phyloP scores from a whole-genome alignment of 371 early-diverging fungal species.

The Syncephalastrum sp. region DNA sequence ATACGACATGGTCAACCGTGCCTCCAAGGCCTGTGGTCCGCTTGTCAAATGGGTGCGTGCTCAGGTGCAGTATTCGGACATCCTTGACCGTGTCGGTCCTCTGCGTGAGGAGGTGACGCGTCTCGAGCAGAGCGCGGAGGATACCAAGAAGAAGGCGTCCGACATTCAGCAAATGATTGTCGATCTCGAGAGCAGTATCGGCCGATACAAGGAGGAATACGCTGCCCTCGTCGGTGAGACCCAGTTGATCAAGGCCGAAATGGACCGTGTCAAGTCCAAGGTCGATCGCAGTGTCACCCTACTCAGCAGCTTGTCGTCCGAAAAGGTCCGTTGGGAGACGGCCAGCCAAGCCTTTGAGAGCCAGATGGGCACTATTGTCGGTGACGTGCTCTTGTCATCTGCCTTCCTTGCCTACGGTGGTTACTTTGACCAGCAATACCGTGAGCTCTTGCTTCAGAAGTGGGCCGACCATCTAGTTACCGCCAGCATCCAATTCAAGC shows the following conservation, averaged over 20 bases:
- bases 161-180: conserved; percentile 80
- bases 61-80: conserved; percentile 90
- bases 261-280: conserved; percentile 91
- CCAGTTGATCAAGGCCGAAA: conserved; percentile 90
- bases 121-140: conserved; percentile 80
- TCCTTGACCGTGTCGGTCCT: conserved; percentile 93
- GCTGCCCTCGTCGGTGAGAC: conserved; percentile 93
- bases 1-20: conserved; percentile 94
- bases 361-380: conserved; percentile 98
- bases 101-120: conserved; percentile 89
- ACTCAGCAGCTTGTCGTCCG: conserved; percentile 89
- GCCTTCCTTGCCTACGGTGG: conserved; percentile 97
- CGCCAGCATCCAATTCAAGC: conserved; percentile 81
- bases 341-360: conserved; percentile 91
- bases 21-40: conserved; percentile 99
- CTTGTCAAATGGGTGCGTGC: conserved; percentile 97
- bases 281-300: conserved; percentile 91
- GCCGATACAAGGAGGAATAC: conserved; percentile 94
- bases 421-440: conserved; percentile 95
- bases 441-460: conserved; percentile 72
- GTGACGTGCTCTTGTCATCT: conserved; percentile 92
- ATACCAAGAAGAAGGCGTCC: conserved; percentile 70
- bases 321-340: conserved; percentile 91
- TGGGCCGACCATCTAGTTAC: conserved; percentile 79
- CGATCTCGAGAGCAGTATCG: conserved; percentile 87